These are phyloP conservation scores for Pichia inconspicua DNA, from an alignment of 1,139 yeast species.

Conservation along the genomic window DNA sequence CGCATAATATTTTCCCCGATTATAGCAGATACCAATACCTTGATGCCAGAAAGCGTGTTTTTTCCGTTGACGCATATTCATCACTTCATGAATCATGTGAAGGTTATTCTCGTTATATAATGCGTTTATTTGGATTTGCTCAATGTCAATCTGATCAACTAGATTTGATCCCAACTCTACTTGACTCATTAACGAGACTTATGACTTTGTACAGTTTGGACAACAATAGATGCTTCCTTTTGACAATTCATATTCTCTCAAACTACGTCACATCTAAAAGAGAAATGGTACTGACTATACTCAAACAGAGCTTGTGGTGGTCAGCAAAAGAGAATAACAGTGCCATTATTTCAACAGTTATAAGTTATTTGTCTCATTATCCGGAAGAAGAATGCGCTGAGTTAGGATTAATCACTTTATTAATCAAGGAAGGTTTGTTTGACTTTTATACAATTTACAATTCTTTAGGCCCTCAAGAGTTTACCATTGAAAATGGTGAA, in stretches of 20 bases:
- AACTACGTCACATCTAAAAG: slow-evolving; percentile 37
- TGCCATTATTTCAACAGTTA: slow-evolving; percentile 42
- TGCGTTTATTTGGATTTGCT: slow-evolving; percentile 42
- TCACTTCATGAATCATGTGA: slow-evolving; percentile 71
- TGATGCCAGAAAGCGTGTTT: slow-evolving; percentile 39
- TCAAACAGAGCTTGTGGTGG: slow-evolving; percentile 46
- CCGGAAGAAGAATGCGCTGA: slow-evolving; percentile 32
- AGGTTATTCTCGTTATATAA: slow-evolving; percentile 67
- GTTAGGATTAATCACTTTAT: slow-evolving; percentile 39
- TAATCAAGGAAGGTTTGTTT: slow-evolving; percentile 64
- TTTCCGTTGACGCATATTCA: slow-evolving; percentile 67
- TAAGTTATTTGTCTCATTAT: slow-evolving; percentile 43
- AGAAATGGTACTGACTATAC: slow-evolving; percentile 40
- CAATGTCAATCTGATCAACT: slow-evolving; percentile 33
- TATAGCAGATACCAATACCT: slow-evolving; percentile 30
- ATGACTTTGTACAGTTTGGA: slow-evolving; percentile 78
- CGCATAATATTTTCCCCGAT: slow-evolving; percentile 35
- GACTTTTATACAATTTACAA: slow-evolving; percentile 57
- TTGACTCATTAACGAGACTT: slow-evolving; percentile 25
- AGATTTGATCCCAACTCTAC: slow-evolving; percentile 34
- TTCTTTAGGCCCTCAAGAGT: slow-evolving; percentile 36
- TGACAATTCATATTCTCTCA: slow-evolving; percentile 26
- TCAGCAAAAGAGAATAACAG: slow-evolving; percentile 30
- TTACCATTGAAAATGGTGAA: slow-evolving; percentile 32
- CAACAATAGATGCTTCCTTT: slow-evolving; percentile 61